Evolutionary conservation across 208 protist species (phyloP), one percentile per base, ranked within the genome.

Genomic region (Plasmodiophora brassicae): DNA sequence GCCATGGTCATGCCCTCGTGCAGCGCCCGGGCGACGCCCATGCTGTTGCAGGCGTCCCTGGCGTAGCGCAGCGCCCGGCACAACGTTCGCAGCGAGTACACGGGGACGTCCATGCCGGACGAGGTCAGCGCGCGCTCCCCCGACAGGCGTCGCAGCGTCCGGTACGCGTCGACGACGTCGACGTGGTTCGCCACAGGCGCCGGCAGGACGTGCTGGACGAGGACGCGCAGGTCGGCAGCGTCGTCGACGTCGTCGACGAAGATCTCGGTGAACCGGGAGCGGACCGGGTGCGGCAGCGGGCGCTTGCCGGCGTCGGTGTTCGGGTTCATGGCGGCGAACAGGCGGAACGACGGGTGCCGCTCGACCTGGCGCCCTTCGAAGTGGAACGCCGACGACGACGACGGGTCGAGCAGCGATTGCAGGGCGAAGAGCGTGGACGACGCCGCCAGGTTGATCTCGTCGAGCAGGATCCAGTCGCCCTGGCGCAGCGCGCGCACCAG

Each of bases 311-410:
- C 96, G 91, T 99, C 99, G 1, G 97, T 99, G 10, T 98, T 92
- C 28, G 97, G 98, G 92, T 99, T 99, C 98, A 99, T 99, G 92
- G 97, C 98, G 5, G 97, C 98, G 91, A 99, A 99, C 0, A 99
- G 92, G 83, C 95, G 95, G 92, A 99, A 99, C 88, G 99, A 96
- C 28, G 95, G 95, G 92, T 99, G 98, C 39, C 94, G 89, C 72
- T 39, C 38, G n/a, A 98, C 86, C 39, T 86, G 28, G 10, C 10
- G n/a, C 8, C 8, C 20, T 32, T 54, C 44, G 1, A 46, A 46
- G 5, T 57, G 45, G 22, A 22, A 91, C 91, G 10, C 92, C 90
- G 65, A 78, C 41, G 65, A 78, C 20, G 5, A 5, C 20, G 65
- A 8, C 10, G 5, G 45, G 46, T 93, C 90, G 0, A 94, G 44